A percentile compares a stretch with the other conserved stretches of the same genome.
phyloP scores from a whole-genome alignment of 139 green algal species.

The Diplosphaera chodatii region DNA sequence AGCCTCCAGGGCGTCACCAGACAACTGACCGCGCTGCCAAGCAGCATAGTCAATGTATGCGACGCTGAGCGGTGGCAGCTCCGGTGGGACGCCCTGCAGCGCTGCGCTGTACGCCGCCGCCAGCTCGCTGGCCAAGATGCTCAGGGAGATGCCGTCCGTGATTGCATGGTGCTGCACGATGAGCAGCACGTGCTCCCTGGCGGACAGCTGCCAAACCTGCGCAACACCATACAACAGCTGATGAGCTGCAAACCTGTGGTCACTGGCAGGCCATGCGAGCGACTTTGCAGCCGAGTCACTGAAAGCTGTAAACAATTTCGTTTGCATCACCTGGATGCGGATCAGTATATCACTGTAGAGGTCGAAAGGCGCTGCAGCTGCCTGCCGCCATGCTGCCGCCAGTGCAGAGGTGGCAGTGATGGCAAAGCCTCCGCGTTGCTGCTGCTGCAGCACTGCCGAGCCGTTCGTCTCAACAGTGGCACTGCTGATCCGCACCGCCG shows the following conservation, averaged over 20 bases:
- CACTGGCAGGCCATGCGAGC: too few relatives aligned
- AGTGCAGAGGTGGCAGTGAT: background rate
- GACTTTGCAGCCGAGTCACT: too few relatives aligned
- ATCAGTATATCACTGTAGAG: background rate
- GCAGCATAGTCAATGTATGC: slow-evolving; percentile 2
- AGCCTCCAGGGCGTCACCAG: background rate
- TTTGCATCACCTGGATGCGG: background rate
- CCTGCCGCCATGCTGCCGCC: background rate
- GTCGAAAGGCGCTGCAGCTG: background rate
- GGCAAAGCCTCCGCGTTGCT: too few relatives aligned
- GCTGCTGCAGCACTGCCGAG: too few relatives aligned
- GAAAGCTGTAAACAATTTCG: too few relatives aligned
- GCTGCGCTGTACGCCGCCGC: slow-evolving; percentile 1
- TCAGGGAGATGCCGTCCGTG: background rate
- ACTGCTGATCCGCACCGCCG: background rate
- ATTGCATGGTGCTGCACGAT: slow-evolving; percentile 5
- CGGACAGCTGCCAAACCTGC: background rate
- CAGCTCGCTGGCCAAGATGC: background rate
- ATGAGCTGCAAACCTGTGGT: too few relatives aligned
- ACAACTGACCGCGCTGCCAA: slow-evolving; percentile 3
- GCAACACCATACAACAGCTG: too few relatives aligned
- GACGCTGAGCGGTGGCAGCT: background rate
- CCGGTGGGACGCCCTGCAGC: background rate
- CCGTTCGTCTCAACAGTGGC: background rate
- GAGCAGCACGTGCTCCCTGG: background rate